These are phyloP conservation scores for Pleurotus djamor DNA, from an alignment of 768 basidiomycete species.

Conservation along the genomic window DNA sequence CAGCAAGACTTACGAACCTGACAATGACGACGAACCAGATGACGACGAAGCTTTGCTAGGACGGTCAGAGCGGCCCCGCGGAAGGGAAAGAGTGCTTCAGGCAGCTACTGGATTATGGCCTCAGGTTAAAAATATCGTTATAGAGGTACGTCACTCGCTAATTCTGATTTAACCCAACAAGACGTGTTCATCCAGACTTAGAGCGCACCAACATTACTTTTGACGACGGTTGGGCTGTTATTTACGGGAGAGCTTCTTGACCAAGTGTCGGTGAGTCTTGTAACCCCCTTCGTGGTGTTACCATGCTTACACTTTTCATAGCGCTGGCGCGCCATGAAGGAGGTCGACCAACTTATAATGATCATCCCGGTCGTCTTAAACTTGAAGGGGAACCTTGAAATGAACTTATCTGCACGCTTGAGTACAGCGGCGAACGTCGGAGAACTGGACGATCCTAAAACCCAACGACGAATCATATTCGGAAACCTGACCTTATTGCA, in stretches of 20 bases:
- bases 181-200: constrained; percentile 23
- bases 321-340: constrained; percentile 87
- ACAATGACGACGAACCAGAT: constrained; percentile 10
- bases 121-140: constrained; percentile 59
- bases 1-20: constrained; percentile 13
- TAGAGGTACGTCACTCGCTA: constrained; percentile 53
- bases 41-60: constrained; percentile 45
- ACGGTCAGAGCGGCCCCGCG: constrained; percentile 22
- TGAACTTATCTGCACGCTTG: constrained; percentile 96
- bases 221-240: constrained; percentile 80
- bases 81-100: constrained; percentile 13
- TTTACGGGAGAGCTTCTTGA: constrained; percentile 92
- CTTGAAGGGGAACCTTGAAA: constrained; percentile 97
- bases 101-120: constrained; percentile 37
- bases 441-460: constrained; percentile 72
- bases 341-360: constrained; percentile 94
- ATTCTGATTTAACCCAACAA: background rate
- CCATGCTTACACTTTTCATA: constrained; percentile 22
- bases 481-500: constrained; percentile 89
- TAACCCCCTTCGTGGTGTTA: background rate
- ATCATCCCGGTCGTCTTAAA: constrained; percentile 94
- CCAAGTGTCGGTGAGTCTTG: constrained; percentile 70
- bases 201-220: constrained; percentile 85
- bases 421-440: constrained; percentile 95
- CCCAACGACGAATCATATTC: constrained; percentile 62